phyloP scores from a whole-genome alignment of 305 asterid species.

The Stenogyne calaminthoides region DNA sequence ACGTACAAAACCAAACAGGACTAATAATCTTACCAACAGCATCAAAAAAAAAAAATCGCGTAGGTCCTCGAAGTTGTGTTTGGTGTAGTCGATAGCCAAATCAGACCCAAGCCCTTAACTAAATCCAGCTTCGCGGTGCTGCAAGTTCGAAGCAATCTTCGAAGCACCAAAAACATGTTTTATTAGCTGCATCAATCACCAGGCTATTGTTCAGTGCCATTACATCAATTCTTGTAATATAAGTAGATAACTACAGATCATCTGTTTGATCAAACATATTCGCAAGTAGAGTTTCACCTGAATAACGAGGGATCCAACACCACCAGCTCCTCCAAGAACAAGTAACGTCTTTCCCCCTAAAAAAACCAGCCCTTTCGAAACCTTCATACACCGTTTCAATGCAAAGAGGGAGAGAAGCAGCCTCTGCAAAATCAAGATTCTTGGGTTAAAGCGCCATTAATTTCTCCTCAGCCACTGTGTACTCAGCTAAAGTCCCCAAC shows the following conservation, averaged over 20 bases:
- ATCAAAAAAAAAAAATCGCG: slow-evolving; percentile 64
- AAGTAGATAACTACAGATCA: too few relatives aligned
- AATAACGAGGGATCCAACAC: slow-evolving; percentile 83
- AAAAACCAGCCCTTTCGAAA: slow-evolving; percentile 66
- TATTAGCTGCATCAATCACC: slow-evolving; percentile 29
- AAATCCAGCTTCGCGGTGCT: slow-evolving; percentile 61
- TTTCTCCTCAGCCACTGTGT: slow-evolving; percentile 74
- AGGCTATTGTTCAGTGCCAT: too few relatives aligned
- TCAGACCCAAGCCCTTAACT: slow-evolving; percentile 61
- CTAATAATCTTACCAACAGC: slow-evolving; percentile 54
- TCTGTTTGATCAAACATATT: too few relatives aligned
- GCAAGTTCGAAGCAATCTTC: slow-evolving; percentile 60
- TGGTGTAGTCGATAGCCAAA: slow-evolving; percentile 19
- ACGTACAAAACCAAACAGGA: not conserved
- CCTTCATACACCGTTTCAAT: slow-evolving; percentile 90
- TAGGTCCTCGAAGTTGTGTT: slow-evolving; percentile 37
- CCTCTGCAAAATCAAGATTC: slow-evolving; percentile 67
- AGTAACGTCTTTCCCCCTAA: slow-evolving; percentile 76
- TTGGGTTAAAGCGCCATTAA: slow-evolving; percentile 61
- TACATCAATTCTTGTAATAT: too few relatives aligned
- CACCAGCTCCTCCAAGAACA: slow-evolving; percentile 95
- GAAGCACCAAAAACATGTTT: slow-evolving; percentile 75
- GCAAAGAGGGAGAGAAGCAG: slow-evolving; percentile 82
- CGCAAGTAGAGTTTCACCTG: slow-evolving; percentile 41
- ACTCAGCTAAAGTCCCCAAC: slow-evolving; percentile 73